These are phyloP conservation scores for Naganishia sp. DNA, from an alignment of 1,284 basidiomycete genomes.

Conservation along the genomic window DNA sequence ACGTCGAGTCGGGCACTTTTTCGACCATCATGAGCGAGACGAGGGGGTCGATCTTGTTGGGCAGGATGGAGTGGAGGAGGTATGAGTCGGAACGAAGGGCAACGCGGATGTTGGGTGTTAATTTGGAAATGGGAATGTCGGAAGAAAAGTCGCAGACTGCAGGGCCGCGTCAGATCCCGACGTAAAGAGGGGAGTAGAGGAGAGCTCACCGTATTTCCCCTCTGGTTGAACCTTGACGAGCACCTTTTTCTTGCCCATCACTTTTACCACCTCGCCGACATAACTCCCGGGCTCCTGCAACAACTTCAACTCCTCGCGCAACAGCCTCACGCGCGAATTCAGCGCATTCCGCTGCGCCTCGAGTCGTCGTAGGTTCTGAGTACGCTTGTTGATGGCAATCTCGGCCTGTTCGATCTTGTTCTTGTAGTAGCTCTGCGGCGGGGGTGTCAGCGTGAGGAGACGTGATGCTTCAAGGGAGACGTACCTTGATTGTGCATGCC, in stretches of 20 bases:
- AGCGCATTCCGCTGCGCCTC: conserved; percentile 96
- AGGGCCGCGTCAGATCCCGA: not conserved
- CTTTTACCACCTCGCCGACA: conserved; percentile 96
- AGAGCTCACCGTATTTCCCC: conserved; percentile 84
- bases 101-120: conserved; percentile 87
- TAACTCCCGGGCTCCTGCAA: conserved; percentile 96
- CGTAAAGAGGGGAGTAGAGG: not conserved
- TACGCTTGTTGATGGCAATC: conserved; percentile 73
- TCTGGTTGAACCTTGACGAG: conserved; percentile 98
- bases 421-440: conserved; percentile 77
- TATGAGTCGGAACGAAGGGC: conserved; percentile 95
- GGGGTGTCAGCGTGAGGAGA: not conserved
- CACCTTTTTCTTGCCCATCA: conserved; percentile 99
- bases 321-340: conserved; percentile 85
- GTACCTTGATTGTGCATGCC: conserved; percentile 25
- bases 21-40: conserved; percentile 99
- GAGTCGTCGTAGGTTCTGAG: conserved; percentile 89
- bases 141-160: conserved; percentile 90
- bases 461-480: not conserved
- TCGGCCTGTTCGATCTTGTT: conserved; percentile 93
- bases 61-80: conserved; percentile 88
- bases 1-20: conserved; percentile 98
- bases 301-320: conserved; percentile 91
- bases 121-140: conserved; percentile 76
- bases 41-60: conserved; percentile 92